phyloP scores from a whole-genome alignment of 805 yeast genomes.

The Wickerhamomyces hampshirensis region DNA sequence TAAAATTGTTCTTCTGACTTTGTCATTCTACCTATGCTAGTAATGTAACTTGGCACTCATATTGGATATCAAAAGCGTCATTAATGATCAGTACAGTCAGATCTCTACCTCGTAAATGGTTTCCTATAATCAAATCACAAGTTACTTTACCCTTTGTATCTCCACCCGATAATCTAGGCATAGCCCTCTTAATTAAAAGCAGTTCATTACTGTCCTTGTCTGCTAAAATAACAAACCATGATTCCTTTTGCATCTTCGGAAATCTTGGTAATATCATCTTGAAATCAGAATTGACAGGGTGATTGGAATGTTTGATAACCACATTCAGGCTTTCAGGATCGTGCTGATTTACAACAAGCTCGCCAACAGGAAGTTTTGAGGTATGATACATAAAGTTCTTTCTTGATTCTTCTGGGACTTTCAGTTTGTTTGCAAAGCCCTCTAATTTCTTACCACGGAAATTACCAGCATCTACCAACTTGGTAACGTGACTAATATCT shows the following conservation, averaged over 20 bases:
- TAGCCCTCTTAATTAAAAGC: constrained; percentile 66
- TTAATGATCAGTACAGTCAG: constrained; percentile 49
- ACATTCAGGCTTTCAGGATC: constrained; percentile 34
- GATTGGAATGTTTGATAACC: constrained; percentile 48
- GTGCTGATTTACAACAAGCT: constrained; percentile 35
- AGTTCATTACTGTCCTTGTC: constrained; percentile 50
- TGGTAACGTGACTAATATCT: not conserved
- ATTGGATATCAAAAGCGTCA: constrained; percentile 61
- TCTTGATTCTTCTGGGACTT: constrained; percentile 36
- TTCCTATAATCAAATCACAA: constrained; percentile 47
- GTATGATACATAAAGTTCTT: constrained; percentile 50
- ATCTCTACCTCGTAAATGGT: constrained; percentile 40
- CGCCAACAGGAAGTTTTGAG: constrained; percentile 59
- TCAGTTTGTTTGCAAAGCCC: constrained; percentile 28
- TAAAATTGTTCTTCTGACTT: too few relatives aligned
- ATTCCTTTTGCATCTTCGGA: constrained; percentile 87
- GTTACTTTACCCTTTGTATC: constrained; percentile 25
- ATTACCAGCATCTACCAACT: constrained; percentile 15
- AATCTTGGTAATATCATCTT: constrained; percentile 72
- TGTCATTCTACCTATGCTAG: too few relatives aligned
- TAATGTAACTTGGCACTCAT: constrained; percentile 27
- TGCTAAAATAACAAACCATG: constrained; percentile 77
- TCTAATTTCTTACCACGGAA: constrained; percentile 34
- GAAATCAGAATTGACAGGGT: constrained; percentile 47
- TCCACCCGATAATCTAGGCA: constrained; percentile 40